A percentile compares a stretch with the other conserved stretches of the same genome.
These are phyloP conservation scores for Zygosaccharomyces kombuchaensis DNA, from an alignment of 805 yeast species.

Conservation along the genomic window DNA sequence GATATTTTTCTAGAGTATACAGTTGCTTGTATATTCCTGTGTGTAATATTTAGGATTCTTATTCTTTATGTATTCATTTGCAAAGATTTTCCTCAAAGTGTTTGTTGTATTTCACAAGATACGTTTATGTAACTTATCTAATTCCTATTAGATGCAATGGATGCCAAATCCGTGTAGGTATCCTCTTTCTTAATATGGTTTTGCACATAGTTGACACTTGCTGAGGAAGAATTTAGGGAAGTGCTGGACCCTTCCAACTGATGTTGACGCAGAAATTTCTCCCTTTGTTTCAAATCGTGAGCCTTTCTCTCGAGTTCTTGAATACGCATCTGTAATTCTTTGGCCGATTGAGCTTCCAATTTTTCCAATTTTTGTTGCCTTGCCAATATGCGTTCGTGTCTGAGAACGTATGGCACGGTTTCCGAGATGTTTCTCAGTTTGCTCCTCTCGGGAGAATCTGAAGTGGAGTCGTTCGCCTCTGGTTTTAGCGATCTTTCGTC, in stretches of 20 bases:
- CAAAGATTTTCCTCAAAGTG: too few relatives aligned
- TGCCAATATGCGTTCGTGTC: conserved; percentile 69
- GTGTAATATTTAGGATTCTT: conserved; percentile 9
- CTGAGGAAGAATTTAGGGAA: conserved; percentile 18
- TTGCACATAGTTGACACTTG: conserved; percentile 15
- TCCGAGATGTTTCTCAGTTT: conserved; percentile 75
- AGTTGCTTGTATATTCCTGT: conserved; percentile 1
- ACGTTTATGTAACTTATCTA: conserved; percentile 6
- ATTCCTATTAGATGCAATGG: conserved; percentile 35
- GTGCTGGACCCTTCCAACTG: conserved; percentile 17
- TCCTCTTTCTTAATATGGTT: conserved; percentile 44
- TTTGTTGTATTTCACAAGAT: not conserved
- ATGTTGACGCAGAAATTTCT: conserved; percentile 42
- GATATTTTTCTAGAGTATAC: conserved; percentile 2
- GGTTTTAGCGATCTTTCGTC: conserved; percentile 38
- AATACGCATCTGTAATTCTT: conserved; percentile 69
- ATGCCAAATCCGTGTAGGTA: conserved; percentile 51
- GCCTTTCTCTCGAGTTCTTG: conserved; percentile 72
- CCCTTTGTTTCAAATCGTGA: conserved; percentile 63
- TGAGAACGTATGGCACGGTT: conserved; percentile 77
- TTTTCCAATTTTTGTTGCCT: conserved; percentile 77
- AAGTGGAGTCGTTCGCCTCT: conserved; percentile 32
- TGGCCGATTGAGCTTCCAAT: conserved; percentile 71
- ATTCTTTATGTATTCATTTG: conserved; percentile 3
- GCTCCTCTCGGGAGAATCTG: conserved; percentile 43